Conservation (phyloP, 2,329 filamentous ascomycete species). For the Diaporthe sp. region DNA sequence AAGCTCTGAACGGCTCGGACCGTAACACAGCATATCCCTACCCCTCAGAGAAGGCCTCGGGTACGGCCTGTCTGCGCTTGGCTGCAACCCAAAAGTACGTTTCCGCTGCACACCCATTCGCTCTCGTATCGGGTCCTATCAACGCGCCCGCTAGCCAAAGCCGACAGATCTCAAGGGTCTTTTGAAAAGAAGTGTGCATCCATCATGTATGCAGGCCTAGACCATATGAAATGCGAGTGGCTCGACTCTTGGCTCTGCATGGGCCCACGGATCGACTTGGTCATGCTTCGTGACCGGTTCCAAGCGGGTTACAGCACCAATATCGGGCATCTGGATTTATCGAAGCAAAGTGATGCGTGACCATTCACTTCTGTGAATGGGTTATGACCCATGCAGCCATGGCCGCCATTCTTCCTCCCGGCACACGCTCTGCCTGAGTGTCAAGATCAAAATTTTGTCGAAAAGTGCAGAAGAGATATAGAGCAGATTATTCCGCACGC, state of each 20-base stretch:
- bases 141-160: not conserved
- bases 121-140: conserved; percentile 6
- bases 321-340: not conserved
- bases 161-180: not conserved
- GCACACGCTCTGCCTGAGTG: not conserved
- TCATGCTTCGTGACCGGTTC: not conserved
- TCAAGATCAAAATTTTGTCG: not conserved
- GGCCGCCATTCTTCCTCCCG: no score
- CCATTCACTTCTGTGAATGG: not conserved
- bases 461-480: not conserved
- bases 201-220: not conserved
- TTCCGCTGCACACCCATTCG: not conserved
- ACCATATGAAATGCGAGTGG: not conserved
- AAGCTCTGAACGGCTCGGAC: not conserved
- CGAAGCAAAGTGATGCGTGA: not conserved
- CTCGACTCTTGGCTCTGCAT: not conserved
- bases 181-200: not conserved
- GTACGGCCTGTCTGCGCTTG: not conserved
- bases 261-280: not conserved
- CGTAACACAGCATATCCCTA: not conserved
- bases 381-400: not conserved
- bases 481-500: not conserved
- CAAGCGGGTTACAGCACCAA: not conserved
- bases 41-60: not conserved
- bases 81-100: not conserved